Evolutionary conservation across 306 rosid species (phyloP).

Genomic region (Citrullus mucosospermus): DNA sequence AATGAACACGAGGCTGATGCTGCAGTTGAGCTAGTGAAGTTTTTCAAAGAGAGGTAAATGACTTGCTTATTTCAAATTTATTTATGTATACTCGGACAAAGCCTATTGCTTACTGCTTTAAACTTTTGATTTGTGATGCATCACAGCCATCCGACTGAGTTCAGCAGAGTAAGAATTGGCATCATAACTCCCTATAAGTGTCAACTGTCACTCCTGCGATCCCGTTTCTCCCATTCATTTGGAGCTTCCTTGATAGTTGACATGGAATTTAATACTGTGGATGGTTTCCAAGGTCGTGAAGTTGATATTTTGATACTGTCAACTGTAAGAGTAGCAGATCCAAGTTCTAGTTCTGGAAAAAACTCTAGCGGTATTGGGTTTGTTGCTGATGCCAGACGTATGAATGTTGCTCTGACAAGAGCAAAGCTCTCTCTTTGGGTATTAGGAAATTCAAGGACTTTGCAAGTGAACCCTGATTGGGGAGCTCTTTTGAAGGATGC

Average conservation of each 20-base stretch:
- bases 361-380: constrained; percentile 68
- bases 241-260: constrained; percentile 50
- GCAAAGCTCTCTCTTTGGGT: constrained; percentile 89
- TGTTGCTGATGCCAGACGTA: constrained; percentile 95
- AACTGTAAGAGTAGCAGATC: constrained; percentile 74
- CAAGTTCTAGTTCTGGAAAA: constrained; percentile 25
- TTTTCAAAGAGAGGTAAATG: constrained; percentile 57
- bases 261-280: constrained; percentile 84
- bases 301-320: constrained; percentile 86
- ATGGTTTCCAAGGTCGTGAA: constrained; percentile 98
- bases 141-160: constrained; percentile 67
- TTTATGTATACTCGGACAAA: neutral
- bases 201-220: constrained; percentile 74
- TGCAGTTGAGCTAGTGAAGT: constrained; percentile 60
- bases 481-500: constrained; percentile 82
- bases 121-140: constrained; percentile 8
- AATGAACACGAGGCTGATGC: constrained; percentile 91
- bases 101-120: constrained; percentile 11
- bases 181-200: constrained; percentile 82
- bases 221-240: constrained; percentile 61
- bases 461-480: constrained; percentile 73
- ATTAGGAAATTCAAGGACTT: constrained; percentile 81
- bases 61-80: neutral
- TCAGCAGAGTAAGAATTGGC: constrained; percentile 67
- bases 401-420: constrained; percentile 97